A percentile compares a stretch with the other conserved stretches of the same genome.
Evolutionary conservation across 805 yeast genomes (phyloP).

Genomic region (Zygosaccharomyces lentus): DNA sequence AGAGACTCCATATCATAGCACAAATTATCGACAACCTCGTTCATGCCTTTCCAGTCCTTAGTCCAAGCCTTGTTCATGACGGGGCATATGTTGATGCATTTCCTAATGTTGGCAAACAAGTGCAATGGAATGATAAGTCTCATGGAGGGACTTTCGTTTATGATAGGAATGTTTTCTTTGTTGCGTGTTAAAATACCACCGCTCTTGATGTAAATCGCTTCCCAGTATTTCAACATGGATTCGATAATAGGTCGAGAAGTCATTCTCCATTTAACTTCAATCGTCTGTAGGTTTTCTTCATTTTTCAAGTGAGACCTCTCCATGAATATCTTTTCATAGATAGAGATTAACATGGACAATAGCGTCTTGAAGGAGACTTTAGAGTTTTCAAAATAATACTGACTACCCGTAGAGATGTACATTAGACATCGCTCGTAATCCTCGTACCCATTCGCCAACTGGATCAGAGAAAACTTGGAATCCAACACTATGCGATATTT

Average conservation of each 20-base stretch:
- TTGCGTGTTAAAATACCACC: slow-evolving; percentile 60
- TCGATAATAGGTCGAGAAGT: slow-evolving; percentile 56
- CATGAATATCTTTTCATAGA: slow-evolving; percentile 61
- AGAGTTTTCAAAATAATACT: slow-evolving; percentile 31
- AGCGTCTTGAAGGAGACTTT: slow-evolving; percentile 40
- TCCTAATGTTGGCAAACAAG: slow-evolving; percentile 61
- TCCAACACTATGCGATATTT: slow-evolving; percentile 42
- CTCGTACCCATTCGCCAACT: slow-evolving; percentile 52
- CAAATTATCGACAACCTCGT: slow-evolving; percentile 44
- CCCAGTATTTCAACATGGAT: slow-evolving; percentile 62
- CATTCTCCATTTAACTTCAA: slow-evolving; percentile 62
- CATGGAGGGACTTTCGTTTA: slow-evolving; percentile 51
- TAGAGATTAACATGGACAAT: slow-evolving; percentile 54
- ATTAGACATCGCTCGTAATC: slow-evolving; percentile 43
- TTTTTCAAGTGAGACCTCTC: slow-evolving; percentile 41
- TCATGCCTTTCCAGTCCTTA: slow-evolving; percentile 69
- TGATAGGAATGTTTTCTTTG: slow-evolving; percentile 36
- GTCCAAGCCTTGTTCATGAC: slow-evolving; percentile 56
- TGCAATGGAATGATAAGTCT: slow-evolving; percentile 64
- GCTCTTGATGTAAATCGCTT: slow-evolving; percentile 52
- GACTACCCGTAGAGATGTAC: slow-evolving; percentile 42
- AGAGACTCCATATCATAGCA: slow-evolving; percentile 56
- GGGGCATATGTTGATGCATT: slow-evolving; percentile 58
- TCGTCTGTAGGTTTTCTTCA: slow-evolving; percentile 40
- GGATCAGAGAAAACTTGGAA: slow-evolving; percentile 52